Conservation (phyloP, 2,329 filamentous ascomycete species). For the Neofusicoccum sp. region DNA sequence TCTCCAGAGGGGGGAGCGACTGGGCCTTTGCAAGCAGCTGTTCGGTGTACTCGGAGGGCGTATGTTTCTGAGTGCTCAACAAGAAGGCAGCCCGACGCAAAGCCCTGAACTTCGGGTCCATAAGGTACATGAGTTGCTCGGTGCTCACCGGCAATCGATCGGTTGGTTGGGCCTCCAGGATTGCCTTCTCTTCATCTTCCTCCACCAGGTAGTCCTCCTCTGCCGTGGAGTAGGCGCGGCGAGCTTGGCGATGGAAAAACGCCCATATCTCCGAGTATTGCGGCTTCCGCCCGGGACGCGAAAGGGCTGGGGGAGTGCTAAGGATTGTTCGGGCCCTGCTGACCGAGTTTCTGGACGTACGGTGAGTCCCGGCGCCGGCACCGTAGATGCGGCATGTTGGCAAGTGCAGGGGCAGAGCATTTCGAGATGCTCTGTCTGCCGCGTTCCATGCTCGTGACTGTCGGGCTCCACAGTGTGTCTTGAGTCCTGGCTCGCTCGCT, state of each 20-base stretch:
- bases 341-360: background rate
- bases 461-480: background rate
- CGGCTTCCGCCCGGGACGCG: background rate
- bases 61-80: background rate
- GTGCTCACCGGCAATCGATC: background rate
- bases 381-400: background rate
- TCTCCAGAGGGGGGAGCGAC: background rate
- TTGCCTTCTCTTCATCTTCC: conserved; percentile 2
- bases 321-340: background rate
- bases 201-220: conserved; percentile 8
- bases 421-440: too few relatives aligned
- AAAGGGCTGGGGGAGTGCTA: too few relatives aligned
- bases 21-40: background rate
- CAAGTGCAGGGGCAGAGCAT: background rate
- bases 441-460: background rate
- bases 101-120: background rate
- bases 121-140: background rate
- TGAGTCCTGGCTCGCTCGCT: background rate
- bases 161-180: background rate
- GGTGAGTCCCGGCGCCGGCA: background rate
- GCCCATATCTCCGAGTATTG: background rate
- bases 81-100: background rate
- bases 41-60: background rate
- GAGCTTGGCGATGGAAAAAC: background rate
- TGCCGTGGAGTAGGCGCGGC: background rate